Base-by-base conservation (phyloP, 2,329 filamentous ascomycete species). In the Nothomitra cinnamomea region DNA sequence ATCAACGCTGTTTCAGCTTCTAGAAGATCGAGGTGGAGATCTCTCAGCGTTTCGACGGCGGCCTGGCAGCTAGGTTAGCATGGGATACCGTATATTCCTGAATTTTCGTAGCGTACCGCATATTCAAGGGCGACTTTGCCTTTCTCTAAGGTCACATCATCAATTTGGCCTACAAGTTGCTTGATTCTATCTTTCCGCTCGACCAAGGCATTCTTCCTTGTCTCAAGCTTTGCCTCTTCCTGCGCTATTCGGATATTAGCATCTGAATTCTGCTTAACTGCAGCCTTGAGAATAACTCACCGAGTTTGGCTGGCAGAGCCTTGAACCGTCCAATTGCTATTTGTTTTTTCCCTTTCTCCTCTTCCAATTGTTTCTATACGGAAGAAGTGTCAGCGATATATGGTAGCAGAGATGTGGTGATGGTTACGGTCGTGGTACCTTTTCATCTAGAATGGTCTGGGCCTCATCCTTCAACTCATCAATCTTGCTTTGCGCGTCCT, bases 1-100 rank as follows among this genome's bases (percentile, higher is more conserved):
- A 94, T 76, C 0, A 77, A 69, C 56, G 80, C 74, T 45, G 95
- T 73, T 59, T 85, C 77, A 1, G 78, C 79, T 60, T 89, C 80
- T 15, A 89, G 66, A 10, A 87, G 68, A 13, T 76, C 75, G 47
- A 82, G 73, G 52, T 85, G 79, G 4, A 79, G 73, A 50, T 71
- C 66, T 13, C 78, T 77, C 45, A 94, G 75, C 19, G 67, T 63
- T n/a, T 75, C 73, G 6, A 94, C 75, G 3, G 77, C 70, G 58
- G 77, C 74, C 64, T 81, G 48, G 2, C 42, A n/a, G 41, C 17
- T 45, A 8, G 12, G 25, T 38, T 17, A 28, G 38, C 45, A 53
- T n/a, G 22, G 52, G 25, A 32, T 24, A 2, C 19, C 25, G 15
- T n/a, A n/a, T n/a, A n/a, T 3, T 13, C 22, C n/a, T 17, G 21